phyloP scores from a whole-genome alignment of 106 monocot genomes.

The Posidonia australis region DNA sequence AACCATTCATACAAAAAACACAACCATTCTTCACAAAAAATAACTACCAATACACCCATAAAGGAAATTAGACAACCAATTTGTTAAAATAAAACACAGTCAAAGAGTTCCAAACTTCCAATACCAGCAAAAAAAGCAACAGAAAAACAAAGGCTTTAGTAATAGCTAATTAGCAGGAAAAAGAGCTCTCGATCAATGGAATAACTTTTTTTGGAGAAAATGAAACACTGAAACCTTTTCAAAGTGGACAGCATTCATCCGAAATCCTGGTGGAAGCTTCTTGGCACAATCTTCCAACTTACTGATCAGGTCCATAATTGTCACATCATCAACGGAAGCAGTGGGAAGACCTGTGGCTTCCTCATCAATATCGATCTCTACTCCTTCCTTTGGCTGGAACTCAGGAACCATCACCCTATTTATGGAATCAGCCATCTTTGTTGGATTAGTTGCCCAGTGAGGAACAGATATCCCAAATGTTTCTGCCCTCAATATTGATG shows the following conservation, averaged over 20 bases:
- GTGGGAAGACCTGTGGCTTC: slow-evolving; percentile 45
- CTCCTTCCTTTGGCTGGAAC: slow-evolving; percentile 62
- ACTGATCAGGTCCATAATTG: slow-evolving; percentile 46
- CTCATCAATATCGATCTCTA: slow-evolving; percentile 70
- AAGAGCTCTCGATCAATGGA: no score
- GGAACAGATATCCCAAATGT: slow-evolving; percentile 61
- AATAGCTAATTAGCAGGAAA: background rate
- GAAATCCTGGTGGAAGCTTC: slow-evolving; percentile 44
- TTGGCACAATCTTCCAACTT: slow-evolving; percentile 52
- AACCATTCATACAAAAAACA: no score
- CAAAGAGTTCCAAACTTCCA: no score
- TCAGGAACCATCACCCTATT: slow-evolving; percentile 53
- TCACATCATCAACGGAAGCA: slow-evolving; percentile 55
- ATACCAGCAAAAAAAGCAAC: slow-evolving; percentile 15
- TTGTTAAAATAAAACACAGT: no score
- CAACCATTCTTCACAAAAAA: no score
- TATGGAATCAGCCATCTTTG: slow-evolving; percentile 43
- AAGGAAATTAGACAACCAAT: no score
- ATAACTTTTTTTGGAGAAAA: background rate
- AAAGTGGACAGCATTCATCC: slow-evolving; percentile 76
- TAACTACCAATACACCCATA: no score
- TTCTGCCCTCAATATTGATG: slow-evolving; percentile 60
- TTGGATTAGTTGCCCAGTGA: slow-evolving; percentile 49
- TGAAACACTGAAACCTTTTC: slow-evolving; percentile 34
- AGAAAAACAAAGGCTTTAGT: background rate